A percentile compares a stretch with the other conserved stretches of the same genome.
These are phyloP conservation scores for Kodamaea fukazawae DNA, from an alignment of 805 yeast genomes.

Conservation along the genomic window DNA sequence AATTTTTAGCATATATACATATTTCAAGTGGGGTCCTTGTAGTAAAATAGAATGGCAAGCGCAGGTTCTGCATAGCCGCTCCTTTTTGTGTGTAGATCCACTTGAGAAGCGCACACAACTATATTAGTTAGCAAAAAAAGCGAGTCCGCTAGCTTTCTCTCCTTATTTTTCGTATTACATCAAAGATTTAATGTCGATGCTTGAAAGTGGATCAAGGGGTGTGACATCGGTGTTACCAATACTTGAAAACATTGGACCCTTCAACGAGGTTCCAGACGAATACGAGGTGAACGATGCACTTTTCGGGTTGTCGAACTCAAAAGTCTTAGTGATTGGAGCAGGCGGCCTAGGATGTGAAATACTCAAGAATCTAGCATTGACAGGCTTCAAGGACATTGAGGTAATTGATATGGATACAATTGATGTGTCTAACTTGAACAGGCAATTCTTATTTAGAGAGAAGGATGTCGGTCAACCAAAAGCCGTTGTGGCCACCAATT, in stretches of 20 bases:
- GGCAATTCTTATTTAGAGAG: conserved; percentile 68
- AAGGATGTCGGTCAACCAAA: conserved; percentile 64
- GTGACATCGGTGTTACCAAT: conserved; percentile 19
- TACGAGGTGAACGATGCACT: conserved; percentile 24
- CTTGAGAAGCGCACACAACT: background rate
- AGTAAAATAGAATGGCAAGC: background rate
- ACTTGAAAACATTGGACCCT: conserved; percentile 34
- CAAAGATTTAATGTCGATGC: background rate
- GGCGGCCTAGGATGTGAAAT: conserved; percentile 87
- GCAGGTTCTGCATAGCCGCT: too few relatives aligned
- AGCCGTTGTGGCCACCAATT: conserved; percentile 62
- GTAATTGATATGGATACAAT: conserved; percentile 83
- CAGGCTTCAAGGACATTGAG: conserved; percentile 65
- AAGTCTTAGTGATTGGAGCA: conserved; percentile 60
- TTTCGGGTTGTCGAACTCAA: conserved; percentile 20
- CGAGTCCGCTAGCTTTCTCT: too few relatives aligned
- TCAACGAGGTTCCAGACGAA: conserved; percentile 37
- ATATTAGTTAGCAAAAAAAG: too few relatives aligned
- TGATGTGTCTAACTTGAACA: conserved; percentile 69
- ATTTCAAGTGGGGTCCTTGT: background rate
- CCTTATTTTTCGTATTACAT: too few relatives aligned
- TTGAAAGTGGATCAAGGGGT: conserved; percentile 9
- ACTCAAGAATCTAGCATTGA: conserved; percentile 63
- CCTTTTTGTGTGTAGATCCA: background rate
- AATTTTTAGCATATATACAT: too few relatives aligned